These are phyloP conservation scores for Globisporangium acanthophoron DNA, from an alignment of 352 stramenopile species.

Conservation along the genomic window DNA sequence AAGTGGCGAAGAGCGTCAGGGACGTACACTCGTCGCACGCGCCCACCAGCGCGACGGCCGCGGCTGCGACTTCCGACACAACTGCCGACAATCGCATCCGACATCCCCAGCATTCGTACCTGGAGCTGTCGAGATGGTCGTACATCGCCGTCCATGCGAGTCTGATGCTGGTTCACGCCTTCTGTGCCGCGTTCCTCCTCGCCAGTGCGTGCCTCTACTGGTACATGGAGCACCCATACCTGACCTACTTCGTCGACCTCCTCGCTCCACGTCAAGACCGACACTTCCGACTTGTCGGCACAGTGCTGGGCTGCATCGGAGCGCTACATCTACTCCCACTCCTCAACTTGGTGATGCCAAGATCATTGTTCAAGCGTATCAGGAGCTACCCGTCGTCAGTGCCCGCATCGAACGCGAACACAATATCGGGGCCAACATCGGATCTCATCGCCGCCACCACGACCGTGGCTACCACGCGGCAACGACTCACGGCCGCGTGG, in stretches of 20 bases:
- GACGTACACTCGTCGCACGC: no score
- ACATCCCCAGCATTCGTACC: neutral
- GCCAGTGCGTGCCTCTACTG: slow-evolving; percentile 16
- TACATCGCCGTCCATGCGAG: neutral
- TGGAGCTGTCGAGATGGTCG: neutral
- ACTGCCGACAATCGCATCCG: no score
- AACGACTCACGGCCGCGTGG: neutral
- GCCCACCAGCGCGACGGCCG: neutral
- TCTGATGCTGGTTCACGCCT: neutral
- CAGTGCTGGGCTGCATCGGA: slow-evolving; percentile 13
- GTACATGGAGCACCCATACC: slow-evolving; percentile 20
- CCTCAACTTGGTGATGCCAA: neutral
- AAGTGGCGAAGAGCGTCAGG: neutral
- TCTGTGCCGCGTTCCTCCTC: slow-evolving; percentile 17
- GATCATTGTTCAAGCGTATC: neutral
- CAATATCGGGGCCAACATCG: no score
- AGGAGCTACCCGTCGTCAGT: no score
- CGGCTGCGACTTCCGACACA: neutral
- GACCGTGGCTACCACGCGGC: neutral
- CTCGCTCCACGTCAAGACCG: slow-evolving; percentile 14
- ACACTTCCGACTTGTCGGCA: slow-evolving; percentile 17
- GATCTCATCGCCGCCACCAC: no score
- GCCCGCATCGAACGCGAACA: neutral
- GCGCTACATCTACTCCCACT: slow-evolving; percentile 5
- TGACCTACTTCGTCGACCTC: slow-evolving; percentile 25